Percentiles rank a stretch among this genome's conserved stretches.
Conservation (phyloP, 1,284 basidiomycete genomes). For the Leccinum cinnamomeum region DNA sequence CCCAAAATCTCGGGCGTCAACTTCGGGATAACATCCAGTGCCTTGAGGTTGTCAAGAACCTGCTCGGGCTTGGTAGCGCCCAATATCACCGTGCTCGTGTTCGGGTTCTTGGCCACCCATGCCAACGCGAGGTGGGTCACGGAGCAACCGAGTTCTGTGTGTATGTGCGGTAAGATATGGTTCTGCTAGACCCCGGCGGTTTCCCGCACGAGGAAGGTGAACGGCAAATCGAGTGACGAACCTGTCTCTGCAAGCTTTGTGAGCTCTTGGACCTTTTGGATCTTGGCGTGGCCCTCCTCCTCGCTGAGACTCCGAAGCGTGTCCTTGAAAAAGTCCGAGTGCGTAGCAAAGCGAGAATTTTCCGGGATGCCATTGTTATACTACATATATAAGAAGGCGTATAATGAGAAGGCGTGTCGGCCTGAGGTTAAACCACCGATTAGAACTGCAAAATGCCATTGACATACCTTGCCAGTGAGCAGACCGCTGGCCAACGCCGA, state of each 20-base stretch:
- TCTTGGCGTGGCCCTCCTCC: slow-evolving; percentile 47
- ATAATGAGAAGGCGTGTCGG: neutral
- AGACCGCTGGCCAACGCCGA: slow-evolving; percentile 58
- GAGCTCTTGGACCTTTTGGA: slow-evolving; percentile 53
- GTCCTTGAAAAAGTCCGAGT: slow-evolving; percentile 47
- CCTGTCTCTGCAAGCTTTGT: slow-evolving; percentile 47
- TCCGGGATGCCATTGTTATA: slow-evolving; percentile 47
- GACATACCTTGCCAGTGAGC: slow-evolving; percentile 48
- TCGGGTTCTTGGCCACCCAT: slow-evolving; percentile 73
- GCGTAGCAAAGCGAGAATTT: slow-evolving; percentile 58
- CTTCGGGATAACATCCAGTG: slow-evolving; percentile 60
- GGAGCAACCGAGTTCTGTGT: slow-evolving; percentile 52
- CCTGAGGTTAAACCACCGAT: neutral
- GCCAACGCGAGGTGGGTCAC: slow-evolving; percentile 72
- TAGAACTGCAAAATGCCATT: neutral
- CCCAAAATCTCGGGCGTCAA: slow-evolving; percentile 54
- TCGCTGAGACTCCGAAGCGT: slow-evolving; percentile 38
- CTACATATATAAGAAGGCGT: slow-evolving; percentile 12
- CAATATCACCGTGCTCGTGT: slow-evolving; percentile 68
- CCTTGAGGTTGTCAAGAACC: slow-evolving; percentile 64
- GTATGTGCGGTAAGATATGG: neutral
- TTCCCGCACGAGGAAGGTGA: neutral
- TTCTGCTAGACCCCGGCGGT: slow-evolving; percentile 2
- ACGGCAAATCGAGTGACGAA: slow-evolving; percentile 4
- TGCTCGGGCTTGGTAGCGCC: slow-evolving; percentile 57